Conservation (phyloP, 768 basidiomycete species). For the Panaeolus papilionaceus region DNA sequence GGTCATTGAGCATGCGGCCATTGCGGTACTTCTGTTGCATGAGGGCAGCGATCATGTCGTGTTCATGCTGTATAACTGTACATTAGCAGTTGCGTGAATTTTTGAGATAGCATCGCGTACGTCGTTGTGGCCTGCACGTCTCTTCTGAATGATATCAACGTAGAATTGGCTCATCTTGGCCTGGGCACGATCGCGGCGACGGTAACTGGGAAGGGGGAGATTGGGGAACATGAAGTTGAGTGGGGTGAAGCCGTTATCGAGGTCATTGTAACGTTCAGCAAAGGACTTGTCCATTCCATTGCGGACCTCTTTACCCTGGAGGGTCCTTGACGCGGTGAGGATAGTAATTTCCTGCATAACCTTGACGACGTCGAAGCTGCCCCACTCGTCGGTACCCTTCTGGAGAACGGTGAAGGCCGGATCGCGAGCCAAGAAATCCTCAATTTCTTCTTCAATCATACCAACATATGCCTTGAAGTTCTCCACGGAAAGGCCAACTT, state of each 20-base stretch:
- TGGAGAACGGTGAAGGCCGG: conserved; percentile 66
- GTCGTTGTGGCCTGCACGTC: conserved; percentile 56
- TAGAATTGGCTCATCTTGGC: conserved; percentile 95
- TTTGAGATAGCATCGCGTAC: conserved; percentile 33
- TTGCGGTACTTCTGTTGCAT: conserved; percentile 84
- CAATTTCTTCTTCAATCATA: conserved; percentile 80
- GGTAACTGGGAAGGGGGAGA: conserved; percentile 89
- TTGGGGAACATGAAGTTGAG: conserved; percentile 96
- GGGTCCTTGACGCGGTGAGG: conserved; percentile 89
- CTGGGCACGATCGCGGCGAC: conserved; percentile 88
- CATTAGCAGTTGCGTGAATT: neutral
- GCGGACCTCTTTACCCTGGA: conserved; percentile 94
- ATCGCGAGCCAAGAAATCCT: conserved; percentile 74
- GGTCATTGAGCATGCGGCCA: conserved; percentile 79
- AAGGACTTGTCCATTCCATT: conserved; percentile 79
- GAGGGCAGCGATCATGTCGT: conserved; percentile 93
- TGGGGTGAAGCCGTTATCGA: conserved; percentile 97
- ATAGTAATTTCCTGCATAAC: conserved; percentile 90
- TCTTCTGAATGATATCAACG: conserved; percentile 80
- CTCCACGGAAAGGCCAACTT: conserved; percentile 91
- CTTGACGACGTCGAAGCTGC: conserved; percentile 74
- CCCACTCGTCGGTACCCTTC: conserved; percentile 77
- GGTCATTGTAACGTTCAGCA: conserved; percentile 82
- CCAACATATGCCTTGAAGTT: conserved; percentile 87
- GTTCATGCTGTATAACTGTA: conserved; percentile 53